Base-by-base conservation (phyloP, 495 filamentous ascomycete species). In the Tuber melanosporum region DNA sequence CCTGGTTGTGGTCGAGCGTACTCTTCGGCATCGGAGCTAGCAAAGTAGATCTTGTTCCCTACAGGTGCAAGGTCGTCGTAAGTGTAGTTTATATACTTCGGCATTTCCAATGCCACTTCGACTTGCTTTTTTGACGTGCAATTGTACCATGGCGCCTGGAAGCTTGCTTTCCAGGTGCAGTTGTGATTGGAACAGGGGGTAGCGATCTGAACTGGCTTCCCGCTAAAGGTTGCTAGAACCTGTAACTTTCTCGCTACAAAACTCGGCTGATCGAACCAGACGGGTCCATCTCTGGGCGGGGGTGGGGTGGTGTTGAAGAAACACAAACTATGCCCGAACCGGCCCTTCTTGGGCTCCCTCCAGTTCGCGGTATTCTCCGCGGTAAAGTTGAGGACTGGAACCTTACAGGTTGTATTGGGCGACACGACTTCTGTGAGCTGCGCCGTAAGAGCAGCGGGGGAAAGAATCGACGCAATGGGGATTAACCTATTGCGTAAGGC, bases 231-330 rank as follows among this genome's bases (percentile, higher is more conserved):
- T 41, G 78, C 75, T 22, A 83, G 76, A 15, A 83, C 79, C n/a
- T 82, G 73, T 0, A 85, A 45, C 3, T 82, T 78, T 19, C 69
- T 71, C 3, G 79, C 77, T 15, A 78, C 78, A 62, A 82, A 83
- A 7, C 79, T 83, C 1, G 85, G 85, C 57, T 85, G 83, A 72
- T 85, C 85, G 57, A 77, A 86, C 74, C 84, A 86, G 69, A 85
- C 84, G 36, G 12, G 74, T 69, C 46, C 71, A 14, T n/a, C 42
- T 47, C 39, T 36, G 71, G 72, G 76, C 73, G 47, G 72, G n/a
- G 70, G 78, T 15, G 84, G 83, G n/a, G 85, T 86, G 36, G 80
- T 82, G 66, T 86, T 86, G 71, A 78, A 84, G 46, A 82, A 86
- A 17, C 79, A 46, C 15, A 86, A 73, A 6, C 78, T 78, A 45